Conservation (phyloP, 2,329 filamentous ascomycete genomes). For the Cladosporium velox region DNA sequence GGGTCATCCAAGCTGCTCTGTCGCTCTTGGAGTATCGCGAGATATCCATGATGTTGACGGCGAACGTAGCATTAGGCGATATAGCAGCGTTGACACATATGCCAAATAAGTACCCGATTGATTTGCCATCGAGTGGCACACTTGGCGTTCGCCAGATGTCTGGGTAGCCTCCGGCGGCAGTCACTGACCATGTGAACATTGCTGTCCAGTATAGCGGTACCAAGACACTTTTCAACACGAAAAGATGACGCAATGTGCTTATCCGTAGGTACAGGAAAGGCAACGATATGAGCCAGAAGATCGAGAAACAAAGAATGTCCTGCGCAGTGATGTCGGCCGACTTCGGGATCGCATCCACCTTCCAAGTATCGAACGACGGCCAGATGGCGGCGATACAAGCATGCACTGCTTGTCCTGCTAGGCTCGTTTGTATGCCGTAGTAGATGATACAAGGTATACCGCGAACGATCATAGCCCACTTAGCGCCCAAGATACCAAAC, state of each 20-base stretch:
- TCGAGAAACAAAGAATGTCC: constrained; percentile 77
- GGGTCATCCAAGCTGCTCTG: constrained; percentile 76
- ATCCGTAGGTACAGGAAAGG: constrained; percentile 89
- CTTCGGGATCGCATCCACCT: constrained; percentile 67
- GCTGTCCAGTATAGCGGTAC: constrained; percentile 78
- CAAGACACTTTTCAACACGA: constrained; percentile 84
- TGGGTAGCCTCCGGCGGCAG: constrained; percentile 79
- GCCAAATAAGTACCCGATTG: constrained; percentile 78
- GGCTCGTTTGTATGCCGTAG: constrained; percentile 23
- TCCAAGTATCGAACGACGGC: constrained; percentile 50
- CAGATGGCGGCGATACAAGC: constrained; percentile 62
- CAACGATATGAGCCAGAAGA: constrained; percentile 80
- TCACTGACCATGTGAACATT: constrained; percentile 83
- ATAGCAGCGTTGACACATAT: constrained; percentile 86
- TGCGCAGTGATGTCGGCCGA: constrained; percentile 73
- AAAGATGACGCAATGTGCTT: constrained; percentile 83
- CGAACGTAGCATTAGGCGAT: constrained; percentile 74
- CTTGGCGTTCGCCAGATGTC: constrained; percentile 71
- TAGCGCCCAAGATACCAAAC: constrained; percentile 23
- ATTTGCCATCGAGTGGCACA: constrained; percentile 63
- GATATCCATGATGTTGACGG: constrained; percentile 43
- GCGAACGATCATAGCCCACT: constrained; percentile 23
- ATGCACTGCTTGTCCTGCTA: constrained; percentile 23
- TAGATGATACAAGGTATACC: constrained; percentile 25
- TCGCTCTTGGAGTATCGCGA: constrained; percentile 78